Conservation (phyloP, 352 stramenopile genomes). For the Phytophthora europaea region DNA sequence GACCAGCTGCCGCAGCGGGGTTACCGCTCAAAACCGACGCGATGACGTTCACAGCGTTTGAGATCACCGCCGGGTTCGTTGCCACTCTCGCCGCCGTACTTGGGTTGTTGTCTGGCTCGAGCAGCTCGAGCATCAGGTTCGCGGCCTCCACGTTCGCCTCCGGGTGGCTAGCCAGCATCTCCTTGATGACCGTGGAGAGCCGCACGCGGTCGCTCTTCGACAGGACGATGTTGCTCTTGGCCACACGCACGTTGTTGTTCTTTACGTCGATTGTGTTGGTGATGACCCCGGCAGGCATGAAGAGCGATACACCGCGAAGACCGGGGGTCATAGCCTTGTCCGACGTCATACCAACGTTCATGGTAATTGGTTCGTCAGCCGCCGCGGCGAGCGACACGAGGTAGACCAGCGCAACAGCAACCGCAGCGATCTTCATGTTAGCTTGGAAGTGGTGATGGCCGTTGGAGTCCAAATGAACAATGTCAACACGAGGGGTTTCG, state of each 20-base stretch:
- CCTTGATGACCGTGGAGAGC: constrained; percentile 24
- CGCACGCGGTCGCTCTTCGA: constrained; percentile 26
- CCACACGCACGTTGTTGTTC: constrained; percentile 28
- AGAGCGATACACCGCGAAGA: not conserved
- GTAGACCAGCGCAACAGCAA: constrained; percentile 8
- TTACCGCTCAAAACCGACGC: constrained; percentile 16
- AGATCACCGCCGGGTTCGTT: constrained; percentile 7
- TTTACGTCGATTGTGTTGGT: constrained; percentile 20
- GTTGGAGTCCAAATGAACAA: constrained; percentile 32
- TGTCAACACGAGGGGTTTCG: not conserved
- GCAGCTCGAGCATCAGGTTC: not conserved
- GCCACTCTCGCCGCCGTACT: not conserved
- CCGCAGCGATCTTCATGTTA: constrained; percentile 17
- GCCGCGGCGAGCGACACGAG: constrained; percentile 22
- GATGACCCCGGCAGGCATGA: constrained; percentile 8
- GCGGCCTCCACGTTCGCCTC: not conserved
- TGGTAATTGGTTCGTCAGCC: constrained; percentile 5
- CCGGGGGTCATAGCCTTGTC: constrained; percentile 6
- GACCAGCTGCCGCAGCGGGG: constrained; percentile 7
- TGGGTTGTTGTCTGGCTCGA: not conserved
- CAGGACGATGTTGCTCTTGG: constrained; percentile 24
- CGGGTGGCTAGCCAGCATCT: constrained; percentile 15
- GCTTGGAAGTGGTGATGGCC: constrained; percentile 5
- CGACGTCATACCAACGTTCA: constrained; percentile 5
- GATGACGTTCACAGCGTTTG: constrained; percentile 18